Percentiles rank a stretch among this genome's conserved stretches.
These are phyloP conservation scores for Pleurotus salmoneostramineus DNA, from an alignment of 768 basidiomycete genomes.

Conservation along the genomic window DNA sequence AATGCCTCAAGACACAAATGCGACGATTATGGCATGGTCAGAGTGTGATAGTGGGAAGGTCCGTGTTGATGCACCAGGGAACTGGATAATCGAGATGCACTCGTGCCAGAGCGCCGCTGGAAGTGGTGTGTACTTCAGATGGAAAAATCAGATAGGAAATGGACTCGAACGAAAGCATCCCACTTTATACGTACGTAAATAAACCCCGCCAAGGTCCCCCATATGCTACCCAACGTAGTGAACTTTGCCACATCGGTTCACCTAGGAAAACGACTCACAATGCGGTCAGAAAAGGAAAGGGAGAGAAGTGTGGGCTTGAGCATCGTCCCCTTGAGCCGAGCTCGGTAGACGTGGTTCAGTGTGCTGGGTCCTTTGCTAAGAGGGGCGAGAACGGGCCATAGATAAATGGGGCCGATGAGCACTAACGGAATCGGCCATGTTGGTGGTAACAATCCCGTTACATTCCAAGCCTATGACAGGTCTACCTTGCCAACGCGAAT, in stretches of 20 bases:
- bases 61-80: background rate
- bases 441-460: background rate
- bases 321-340: background rate
- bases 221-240: slow-evolving; percentile 5
- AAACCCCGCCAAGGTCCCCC: slow-evolving; percentile 5
- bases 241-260: background rate
- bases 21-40: slow-evolving; percentile 10
- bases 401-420: background rate
- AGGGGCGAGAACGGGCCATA: background rate
- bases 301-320: background rate
- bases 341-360: background rate
- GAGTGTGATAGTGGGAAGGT: background rate
- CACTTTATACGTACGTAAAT: slow-evolving; percentile 5
- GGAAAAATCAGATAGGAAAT: slow-evolving; percentile 12
- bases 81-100: slow-evolving; percentile 11
- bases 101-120: background rate
- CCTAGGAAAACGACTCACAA: background rate
- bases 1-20: slow-evolving; percentile 4
- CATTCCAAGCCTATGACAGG: no score
- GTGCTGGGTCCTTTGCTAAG: background rate
- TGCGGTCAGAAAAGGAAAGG: background rate
- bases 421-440: background rate
- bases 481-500: no score
- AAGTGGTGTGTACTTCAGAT: background rate
- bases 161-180: background rate